Base-by-base conservation (phyloP, 2,329 filamentous ascomycete genomes). In the Aspergillus sp. region DNA sequence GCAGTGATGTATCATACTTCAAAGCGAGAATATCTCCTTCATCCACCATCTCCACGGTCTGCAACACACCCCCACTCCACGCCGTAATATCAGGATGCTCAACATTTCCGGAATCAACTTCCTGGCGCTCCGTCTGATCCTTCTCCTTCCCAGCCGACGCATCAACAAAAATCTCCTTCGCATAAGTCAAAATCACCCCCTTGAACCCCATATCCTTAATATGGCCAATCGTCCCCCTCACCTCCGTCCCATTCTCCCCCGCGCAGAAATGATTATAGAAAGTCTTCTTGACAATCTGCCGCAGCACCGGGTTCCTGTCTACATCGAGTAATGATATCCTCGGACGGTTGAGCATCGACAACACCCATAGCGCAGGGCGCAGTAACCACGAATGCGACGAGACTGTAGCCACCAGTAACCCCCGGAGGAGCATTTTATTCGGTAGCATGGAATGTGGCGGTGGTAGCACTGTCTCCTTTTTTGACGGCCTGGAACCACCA, bases 251-350 rank as follows among this genome's bases (percentile, higher is more conserved):
- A 22, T 74, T 79, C 76, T 93, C 89, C 34, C 93, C 93, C 0
- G 91, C 91, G 73, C 93, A 96, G 75, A 96, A 96, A 68, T 96
- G 93, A 15, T 87, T 86, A 71, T 96, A 96, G 69, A 96, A 70
- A 2, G 76, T 62, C 13, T 64, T 67, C 18, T 71, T 71, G 6
- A 77, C 64, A 3, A 76, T 56, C 48, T 70, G 67, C 20, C 74
- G 69, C 9, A 81, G 63, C 2, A 79, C 13, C 0, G 66, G 67
- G 57, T 79, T 79, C 4, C 64, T 67, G 24, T 79, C 76, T 0
- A 78, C 75, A 51, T 76, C 74, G 4, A 80, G 61, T 2, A 79
- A 45, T 4, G 63, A 39, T 0, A 70, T 73, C 22, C 72, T 71
- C 9, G 75, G 77, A 39, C 74, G 68, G 3, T 72, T 69, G 38